A percentile compares a stretch with the other conserved stretches of the same genome.
Evolutionary conservation across 192 early-diverging fungal species (phyloP).

Genomic region (Funneliformis geosporum): DNA sequence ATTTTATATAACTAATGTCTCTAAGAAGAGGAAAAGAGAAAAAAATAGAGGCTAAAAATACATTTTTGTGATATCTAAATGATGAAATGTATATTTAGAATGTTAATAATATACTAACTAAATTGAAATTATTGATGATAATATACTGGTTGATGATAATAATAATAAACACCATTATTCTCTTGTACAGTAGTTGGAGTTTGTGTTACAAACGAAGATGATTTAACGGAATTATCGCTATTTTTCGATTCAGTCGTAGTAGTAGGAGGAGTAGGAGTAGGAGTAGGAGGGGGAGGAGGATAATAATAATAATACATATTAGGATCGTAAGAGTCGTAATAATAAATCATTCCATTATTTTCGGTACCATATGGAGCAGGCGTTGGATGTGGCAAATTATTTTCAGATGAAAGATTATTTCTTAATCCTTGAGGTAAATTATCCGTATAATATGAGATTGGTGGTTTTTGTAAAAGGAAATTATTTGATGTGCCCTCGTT

Average conservation of each 20-base stretch:
- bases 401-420: slow-evolving; percentile 6
- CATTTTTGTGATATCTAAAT: not conserved
- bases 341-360: slow-evolving; percentile 26
- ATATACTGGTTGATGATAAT: not conserved
- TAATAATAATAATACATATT: slow-evolving; percentile 27
- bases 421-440: not conserved
- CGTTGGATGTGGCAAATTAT: not conserved
- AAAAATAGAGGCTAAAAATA: not conserved
- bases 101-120: not conserved
- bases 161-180: slow-evolving; percentile 9
- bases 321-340: slow-evolving; percentile 33
- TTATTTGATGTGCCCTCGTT: not conserved
- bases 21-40: not conserved
- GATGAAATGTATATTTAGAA: not conserved
- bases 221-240: not conserved
- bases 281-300: not conserved
- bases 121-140: not conserved
- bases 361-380: slow-evolving; percentile 1
- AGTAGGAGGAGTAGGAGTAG: not conserved
- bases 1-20: not conserved
- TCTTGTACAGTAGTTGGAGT: not conserved
- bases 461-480: not conserved
- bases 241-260: not conserved
- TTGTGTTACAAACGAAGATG: not conserved
- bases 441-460: slow-evolving; percentile 14